Base-by-base conservation (phyloP, 1,284 basidiomycete species). In the Puccinia hordei region DNA sequence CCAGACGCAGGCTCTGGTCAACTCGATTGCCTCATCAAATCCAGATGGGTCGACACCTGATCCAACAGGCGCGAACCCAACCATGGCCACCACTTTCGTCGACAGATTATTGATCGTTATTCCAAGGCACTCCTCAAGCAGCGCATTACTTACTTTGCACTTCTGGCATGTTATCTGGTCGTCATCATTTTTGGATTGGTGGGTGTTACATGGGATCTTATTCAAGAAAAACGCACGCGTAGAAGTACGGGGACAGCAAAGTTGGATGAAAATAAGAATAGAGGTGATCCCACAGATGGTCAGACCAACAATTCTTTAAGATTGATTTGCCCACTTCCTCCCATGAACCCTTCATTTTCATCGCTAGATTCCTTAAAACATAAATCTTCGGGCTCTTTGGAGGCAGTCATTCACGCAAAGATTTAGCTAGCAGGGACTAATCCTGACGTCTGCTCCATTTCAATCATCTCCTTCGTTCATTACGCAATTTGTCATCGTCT, bases 91-190 rank as follows among this genome's bases (percentile, higher is more conserved):
- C 1, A 65, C 51, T 10, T 71, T 71, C 46, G 76, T 79, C 24
- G 76, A 79, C 55, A 24, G 66, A 61, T 38, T 79, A 12, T 79
- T 35, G 49, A 69, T 46, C 76, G 76, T 19, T 79, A 79, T 53
- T 44, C 53, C 17, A 71, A 79, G 41, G 65, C 68, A n/a, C 65
- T 79, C 30, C 65, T 53, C 51, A 71, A 69, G 35, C 76, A 79
- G 27, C 76, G 66, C 3, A 44, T 79, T 9, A 59, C 55, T 22
- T 79, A 71, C 38, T 49, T 79, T 33, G 30, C 41, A 24, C 63
- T 78, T 15, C 44, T 78, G 49, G 75, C 41, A 35, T 68, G 65
- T 59, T 78, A 78, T 27, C 6, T 78, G 17, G 12, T 78, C 9
- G 75, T 78, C 9, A 69, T 78, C 2, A 55, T 69, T 38, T 78